Conservation (phyloP, 2,329 filamentous ascomycete species). For the Talaromyces sp. region DNA sequence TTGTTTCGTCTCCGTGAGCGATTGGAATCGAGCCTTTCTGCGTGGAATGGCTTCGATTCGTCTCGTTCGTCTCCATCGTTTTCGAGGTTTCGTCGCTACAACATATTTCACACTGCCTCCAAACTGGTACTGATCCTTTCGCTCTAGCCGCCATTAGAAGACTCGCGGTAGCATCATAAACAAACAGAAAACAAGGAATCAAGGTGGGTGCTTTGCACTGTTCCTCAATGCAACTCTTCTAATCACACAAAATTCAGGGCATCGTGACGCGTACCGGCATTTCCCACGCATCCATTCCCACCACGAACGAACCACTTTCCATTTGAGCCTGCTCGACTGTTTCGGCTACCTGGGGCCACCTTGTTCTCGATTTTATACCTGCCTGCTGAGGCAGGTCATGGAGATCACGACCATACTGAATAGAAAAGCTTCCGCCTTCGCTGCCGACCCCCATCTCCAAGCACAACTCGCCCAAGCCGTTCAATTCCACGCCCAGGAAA, state of each 20-base stretch:
- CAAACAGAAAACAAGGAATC: not conserved
- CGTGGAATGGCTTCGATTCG: not conserved
- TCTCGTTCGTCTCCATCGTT: not conserved
- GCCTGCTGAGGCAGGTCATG: conserved; percentile 39
- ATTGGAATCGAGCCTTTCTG: not conserved
- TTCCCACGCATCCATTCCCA: not conserved
- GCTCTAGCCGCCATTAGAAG: not conserved
- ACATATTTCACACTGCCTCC: not conserved
- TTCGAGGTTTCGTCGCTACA: not conserved
- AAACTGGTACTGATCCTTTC: not conserved
- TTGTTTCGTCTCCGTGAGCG: not conserved
- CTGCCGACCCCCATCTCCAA: conserved; percentile 39
- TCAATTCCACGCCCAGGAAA: conserved; percentile 42
- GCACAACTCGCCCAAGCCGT: conserved; percentile 38
- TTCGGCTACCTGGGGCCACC: not conserved
- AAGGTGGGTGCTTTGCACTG: not conserved
- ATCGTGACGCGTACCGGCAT: not conserved
- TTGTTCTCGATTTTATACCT: conserved; percentile 13
- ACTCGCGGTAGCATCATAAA: not conserved
- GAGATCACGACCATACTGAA: conserved; percentile 51
- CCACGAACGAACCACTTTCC: not conserved
- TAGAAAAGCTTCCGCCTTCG: conserved; percentile 42
- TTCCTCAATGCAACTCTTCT: not conserved
- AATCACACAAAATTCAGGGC: not conserved
- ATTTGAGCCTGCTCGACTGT: not conserved